Percentiles rank a stretch among this genome's conserved stretches.
These are phyloP conservation scores for Rhododendron mucronatum DNA, from an alignment of 148 eudicot genomes.

Conservation along the genomic window DNA sequence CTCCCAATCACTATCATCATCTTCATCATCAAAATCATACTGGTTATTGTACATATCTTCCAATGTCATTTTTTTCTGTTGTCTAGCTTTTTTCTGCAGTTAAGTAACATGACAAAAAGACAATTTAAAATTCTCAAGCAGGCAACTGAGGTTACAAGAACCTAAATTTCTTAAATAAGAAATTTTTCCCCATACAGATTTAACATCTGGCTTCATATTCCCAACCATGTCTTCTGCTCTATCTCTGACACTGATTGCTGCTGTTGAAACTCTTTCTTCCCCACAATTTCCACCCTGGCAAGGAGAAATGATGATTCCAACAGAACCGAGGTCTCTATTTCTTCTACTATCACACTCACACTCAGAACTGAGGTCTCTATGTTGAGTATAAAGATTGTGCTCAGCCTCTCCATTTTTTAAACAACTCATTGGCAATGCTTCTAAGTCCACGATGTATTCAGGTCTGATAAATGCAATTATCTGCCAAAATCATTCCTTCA, in stretches of 20 bases:
- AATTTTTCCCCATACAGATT: conserved; percentile 22
- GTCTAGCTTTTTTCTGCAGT: conserved; percentile 47
- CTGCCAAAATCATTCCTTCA: conserved; percentile 31
- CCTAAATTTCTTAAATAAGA: background rate
- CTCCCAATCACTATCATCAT: conserved; percentile 92
- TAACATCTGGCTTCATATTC: conserved; percentile 17
- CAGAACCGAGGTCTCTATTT: conserved; percentile 27
- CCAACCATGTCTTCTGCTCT: conserved; percentile 20
- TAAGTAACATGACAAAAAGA: conserved; percentile 6
- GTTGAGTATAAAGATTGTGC: conserved; percentile 22
- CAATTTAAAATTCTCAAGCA: conserved; percentile 4
- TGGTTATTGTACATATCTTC: conserved; percentile 62
- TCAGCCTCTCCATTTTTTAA: conserved; percentile 28
- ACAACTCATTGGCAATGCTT: conserved; percentile 33
- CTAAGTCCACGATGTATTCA: conserved; percentile 39
- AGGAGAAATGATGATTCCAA: conserved; percentile 12
- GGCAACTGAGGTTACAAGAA: conserved; percentile 1
- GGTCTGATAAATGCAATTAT: conserved; percentile 7
- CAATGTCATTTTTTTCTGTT: conserved; percentile 51
- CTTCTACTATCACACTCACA: conserved; percentile 26
- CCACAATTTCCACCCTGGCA: conserved; percentile 11
- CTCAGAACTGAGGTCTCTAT: conserved; percentile 10
- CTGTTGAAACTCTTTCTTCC: conserved; percentile 23
- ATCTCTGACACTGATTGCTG: conserved; percentile 9
- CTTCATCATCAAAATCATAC: conserved; percentile 57